Evolutionary conservation across 2,329 filamentous ascomycete genomes (phyloP).

Genomic region (Arthrobotrys musiformis): DNA sequence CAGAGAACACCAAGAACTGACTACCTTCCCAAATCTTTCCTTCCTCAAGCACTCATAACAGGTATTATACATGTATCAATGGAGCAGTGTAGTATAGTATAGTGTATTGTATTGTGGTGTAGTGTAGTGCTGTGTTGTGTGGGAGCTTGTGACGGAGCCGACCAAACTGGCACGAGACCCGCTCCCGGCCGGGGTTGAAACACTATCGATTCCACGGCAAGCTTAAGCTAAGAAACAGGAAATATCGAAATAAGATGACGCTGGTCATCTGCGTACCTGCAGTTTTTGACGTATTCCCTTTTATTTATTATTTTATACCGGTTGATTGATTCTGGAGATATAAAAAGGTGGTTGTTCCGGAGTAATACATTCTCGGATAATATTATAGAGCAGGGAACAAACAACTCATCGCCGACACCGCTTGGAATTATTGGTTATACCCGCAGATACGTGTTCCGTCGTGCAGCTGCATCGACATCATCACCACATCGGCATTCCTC

Average conservation of each 20-base stretch:
- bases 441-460: slow-evolving; percentile 6
- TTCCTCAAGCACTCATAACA: no score
- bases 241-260: slow-evolving; percentile 7
- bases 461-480: background rate
- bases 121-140: no score
- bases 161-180: background rate
- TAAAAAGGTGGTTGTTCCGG: background rate
- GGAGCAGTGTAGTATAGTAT: no score
- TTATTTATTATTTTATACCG: background rate
- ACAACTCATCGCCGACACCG: slow-evolving; percentile 16
- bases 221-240: background rate
- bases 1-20: no score
- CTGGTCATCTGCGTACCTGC: slow-evolving; percentile 14
- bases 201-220: no score
- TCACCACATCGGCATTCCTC: background rate
- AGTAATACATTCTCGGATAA: background rate
- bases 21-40: no score
- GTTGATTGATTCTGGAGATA: background rate
- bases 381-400: background rate
- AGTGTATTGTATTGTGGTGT: no score
- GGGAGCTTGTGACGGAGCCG: no score
- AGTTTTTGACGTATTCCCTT: background rate
- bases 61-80: no score
- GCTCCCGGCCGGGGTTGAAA: background rate
- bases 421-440: background rate